These are phyloP conservation scores for Sclerotinia subarctica DNA, from an alignment of 2,329 filamentous ascomycete genomes.

Conservation along the genomic window DNA sequence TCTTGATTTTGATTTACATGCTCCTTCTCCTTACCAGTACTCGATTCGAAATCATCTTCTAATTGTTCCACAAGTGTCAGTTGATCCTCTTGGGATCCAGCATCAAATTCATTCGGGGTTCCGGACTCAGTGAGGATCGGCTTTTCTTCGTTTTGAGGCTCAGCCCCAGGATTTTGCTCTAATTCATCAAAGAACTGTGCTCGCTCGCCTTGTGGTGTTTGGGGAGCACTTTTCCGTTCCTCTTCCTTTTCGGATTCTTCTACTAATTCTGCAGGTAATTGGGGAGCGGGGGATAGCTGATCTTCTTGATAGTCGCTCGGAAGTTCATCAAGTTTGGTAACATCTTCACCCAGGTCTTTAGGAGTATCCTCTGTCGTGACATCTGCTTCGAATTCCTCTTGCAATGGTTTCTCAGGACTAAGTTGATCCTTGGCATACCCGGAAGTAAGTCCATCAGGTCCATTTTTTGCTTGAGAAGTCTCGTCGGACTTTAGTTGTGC, in stretches of 20 bases:
- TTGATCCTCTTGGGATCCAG: conserved; percentile 33
- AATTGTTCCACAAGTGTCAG: conserved; percentile 33
- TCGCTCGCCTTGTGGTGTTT: conserved; percentile 4
- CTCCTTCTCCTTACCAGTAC: conserved; percentile 41
- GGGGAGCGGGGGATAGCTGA: conserved; percentile 23
- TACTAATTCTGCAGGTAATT: conserved; percentile 32
- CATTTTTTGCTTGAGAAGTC: conserved; percentile 16
- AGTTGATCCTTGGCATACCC: conserved; percentile 34
- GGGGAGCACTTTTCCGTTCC: conserved; percentile 18
- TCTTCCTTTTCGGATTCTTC: conserved; percentile 29
- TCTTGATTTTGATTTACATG: background rate
- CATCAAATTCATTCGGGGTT: conserved; percentile 25
- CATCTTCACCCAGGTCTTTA: conserved; percentile 12
- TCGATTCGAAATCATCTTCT: conserved; percentile 34
- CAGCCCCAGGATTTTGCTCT: background rate
- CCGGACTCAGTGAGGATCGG: conserved; percentile 11
- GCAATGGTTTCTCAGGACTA: conserved; percentile 33
- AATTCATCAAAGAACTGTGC: background rate
- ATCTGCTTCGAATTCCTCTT: conserved; percentile 30
- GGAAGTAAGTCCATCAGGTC: conserved; percentile 29
- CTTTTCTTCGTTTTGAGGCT: conserved; percentile 14
- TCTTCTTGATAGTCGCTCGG: conserved; percentile 20
- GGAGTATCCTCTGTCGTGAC: background rate
- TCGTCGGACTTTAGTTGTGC: conserved; percentile 17
- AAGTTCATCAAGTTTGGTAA: conserved; percentile 17